Conservation (phyloP, 441 rosid species). For the Viola pubescens region DNA sequence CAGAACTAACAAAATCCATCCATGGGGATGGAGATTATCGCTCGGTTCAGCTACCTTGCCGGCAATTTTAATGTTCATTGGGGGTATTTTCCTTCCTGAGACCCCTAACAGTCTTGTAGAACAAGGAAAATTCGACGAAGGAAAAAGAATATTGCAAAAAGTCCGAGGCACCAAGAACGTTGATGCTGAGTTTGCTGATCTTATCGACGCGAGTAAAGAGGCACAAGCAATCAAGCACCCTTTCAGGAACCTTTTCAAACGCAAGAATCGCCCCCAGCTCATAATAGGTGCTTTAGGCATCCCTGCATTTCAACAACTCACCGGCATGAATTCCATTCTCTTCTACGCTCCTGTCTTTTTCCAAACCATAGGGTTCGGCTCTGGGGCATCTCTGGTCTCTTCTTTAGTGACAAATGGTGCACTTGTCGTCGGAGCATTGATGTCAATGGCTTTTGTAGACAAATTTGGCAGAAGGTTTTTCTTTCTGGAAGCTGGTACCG, state of each 20-base stretch:
- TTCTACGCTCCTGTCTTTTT: conserved; percentile 80
- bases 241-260: conserved; percentile 48
- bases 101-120: conserved; percentile 76
- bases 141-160: conserved; percentile 40
- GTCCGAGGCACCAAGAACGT: conserved; percentile 53
- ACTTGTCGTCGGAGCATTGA: conserved; percentile 45
- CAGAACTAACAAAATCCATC: conserved; percentile 50
- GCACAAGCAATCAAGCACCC: conserved; percentile 59
- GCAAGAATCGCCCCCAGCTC: conserved; percentile 63
- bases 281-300: conserved; percentile 59
- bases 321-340: conserved; percentile 70
- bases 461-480: conserved; percentile 66
- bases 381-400: conserved; percentile 51
- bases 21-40: conserved; percentile 80
- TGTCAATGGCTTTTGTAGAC: conserved; percentile 61
- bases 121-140: conserved; percentile 60
- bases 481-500: conserved; percentile 67
- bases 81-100: conserved; percentile 55
- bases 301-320: conserved; percentile 73
- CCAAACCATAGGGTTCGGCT: conserved; percentile 75
- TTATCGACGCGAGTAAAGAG: conserved; percentile 60
- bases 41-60: conserved; percentile 59
- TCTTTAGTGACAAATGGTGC: conserved; percentile 51
- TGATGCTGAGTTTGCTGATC: conserved; percentile 63
- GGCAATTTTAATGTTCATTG: conserved; percentile 52